Conservation (phyloP, 176 grass and related monocot species). For the Canna indica region DNA sequence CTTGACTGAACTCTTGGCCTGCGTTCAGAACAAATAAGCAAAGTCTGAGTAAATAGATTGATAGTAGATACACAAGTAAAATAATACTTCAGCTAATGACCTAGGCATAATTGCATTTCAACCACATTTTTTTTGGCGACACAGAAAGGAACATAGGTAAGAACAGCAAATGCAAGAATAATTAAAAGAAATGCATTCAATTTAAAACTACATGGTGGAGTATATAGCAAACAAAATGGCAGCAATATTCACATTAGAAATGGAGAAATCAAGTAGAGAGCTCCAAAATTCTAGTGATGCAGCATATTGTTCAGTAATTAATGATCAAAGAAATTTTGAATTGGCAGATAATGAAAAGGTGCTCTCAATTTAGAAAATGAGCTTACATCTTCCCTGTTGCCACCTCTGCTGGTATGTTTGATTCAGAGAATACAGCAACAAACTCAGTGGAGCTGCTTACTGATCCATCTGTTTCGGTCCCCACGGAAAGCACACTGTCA, state of each 20-base stretch:
- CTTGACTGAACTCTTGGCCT: conserved; percentile 52
- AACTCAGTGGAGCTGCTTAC: conserved; percentile 48
- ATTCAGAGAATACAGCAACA: conserved; percentile 20
- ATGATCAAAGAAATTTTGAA: not conserved
- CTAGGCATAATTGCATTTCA: not conserved
- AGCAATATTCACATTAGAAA: not conserved
- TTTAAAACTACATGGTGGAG: not conserved
- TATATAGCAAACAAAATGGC: not conserved
- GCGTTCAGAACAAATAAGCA: conserved; percentile 13
- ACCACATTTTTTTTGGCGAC: not conserved
- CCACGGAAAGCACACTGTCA: conserved; percentile 49
- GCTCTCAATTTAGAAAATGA: not conserved
- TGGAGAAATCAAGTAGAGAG: not conserved
- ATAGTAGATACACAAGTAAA: not conserved
- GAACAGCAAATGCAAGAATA: not conserved
- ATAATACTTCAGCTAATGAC: not conserved
- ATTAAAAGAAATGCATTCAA: not conserved
- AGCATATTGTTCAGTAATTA: not conserved
- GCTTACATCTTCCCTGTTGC: conserved; percentile 32
- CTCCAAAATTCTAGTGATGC: not conserved
- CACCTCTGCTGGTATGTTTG: conserved; percentile 22
- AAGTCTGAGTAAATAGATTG: not conserved
- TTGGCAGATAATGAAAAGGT: not conserved
- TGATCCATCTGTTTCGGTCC: conserved; percentile 61
- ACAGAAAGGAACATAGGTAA: not conserved